phyloP scores from a whole-genome alignment of 2,329 filamentous ascomycete genomes.

The Pseudogymnoascus sp. region DNA sequence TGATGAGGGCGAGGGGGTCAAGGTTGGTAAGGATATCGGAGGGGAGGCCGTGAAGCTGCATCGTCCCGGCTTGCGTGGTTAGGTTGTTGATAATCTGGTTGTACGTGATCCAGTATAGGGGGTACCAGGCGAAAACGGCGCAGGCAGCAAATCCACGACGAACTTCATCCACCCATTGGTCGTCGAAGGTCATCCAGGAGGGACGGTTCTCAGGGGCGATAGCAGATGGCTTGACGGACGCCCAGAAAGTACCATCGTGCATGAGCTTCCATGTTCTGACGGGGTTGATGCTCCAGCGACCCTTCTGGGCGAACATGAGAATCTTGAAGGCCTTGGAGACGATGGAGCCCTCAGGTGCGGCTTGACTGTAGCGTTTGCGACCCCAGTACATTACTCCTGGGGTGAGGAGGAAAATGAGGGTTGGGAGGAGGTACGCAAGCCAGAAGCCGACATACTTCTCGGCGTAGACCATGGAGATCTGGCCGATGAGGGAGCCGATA shows the following conservation, averaged over 20 bases:
- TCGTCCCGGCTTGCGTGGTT: constrained; percentile 50
- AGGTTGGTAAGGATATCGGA: constrained; percentile 56
- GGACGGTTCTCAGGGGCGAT: constrained; percentile 55
- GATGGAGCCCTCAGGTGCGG: constrained; percentile 58
- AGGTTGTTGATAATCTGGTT: constrained; percentile 61
- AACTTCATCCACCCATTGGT: constrained; percentile 66
- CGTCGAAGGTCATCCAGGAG: constrained; percentile 71
- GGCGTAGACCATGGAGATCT: constrained; percentile 43
- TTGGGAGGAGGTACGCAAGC: constrained; percentile 36
- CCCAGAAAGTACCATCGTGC: constrained; percentile 49
- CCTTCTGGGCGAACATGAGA: constrained; percentile 46
- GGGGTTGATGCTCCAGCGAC: constrained; percentile 47
- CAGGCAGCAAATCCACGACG: constrained; percentile 51
- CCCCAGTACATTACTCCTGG: constrained; percentile 50
- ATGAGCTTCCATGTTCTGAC: constrained; percentile 47
- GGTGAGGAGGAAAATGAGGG: constrained; percentile 42
- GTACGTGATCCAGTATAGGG: constrained; percentile 58
- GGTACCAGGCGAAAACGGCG: constrained; percentile 62
- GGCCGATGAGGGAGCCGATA: constrained; percentile 34
- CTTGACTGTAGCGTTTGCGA: constrained; percentile 48
- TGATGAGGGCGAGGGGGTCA: constrained; percentile 51
- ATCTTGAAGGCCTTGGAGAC: constrained; percentile 52
- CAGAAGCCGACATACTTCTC: constrained; percentile 46
- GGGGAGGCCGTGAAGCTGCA: constrained; percentile 44
- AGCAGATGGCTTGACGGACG: constrained; percentile 48